Base-by-base conservation (phyloP, 1,284 basidiomycete genomes). In the Cryptococcus sp. region DNA sequence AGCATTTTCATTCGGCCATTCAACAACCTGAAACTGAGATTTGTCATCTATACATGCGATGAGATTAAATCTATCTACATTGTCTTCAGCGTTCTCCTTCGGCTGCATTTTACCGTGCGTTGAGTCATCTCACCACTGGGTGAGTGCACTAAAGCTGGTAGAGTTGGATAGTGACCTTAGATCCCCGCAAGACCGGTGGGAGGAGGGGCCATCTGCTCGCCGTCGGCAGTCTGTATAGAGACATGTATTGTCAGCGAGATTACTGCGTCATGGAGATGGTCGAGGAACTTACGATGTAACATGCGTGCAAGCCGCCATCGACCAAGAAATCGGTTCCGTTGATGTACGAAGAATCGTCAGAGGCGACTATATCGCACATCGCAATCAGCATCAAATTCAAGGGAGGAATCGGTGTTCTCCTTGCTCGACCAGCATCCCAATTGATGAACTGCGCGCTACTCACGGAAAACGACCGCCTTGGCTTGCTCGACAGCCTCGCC, bases 401-500 rank as follows among this genome's bases (percentile, higher is more conserved):
- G 13, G 29, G 46, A 34, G 38, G 54, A 39, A 16, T 23, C 17
- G 4, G 15, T 54, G n/a, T n/a, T n/a, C n/a, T n/a, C n/a, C n/a
- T n/a, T n/a, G n/a, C n/a, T n/a, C n/a, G n/a, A n/a, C n/a, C n/a
- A n/a, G n/a, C n/a, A n/a, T n/a, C n/a, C n/a, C n/a, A n/a, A n/a
- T n/a, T n/a, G 43, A 19, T 5, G 7, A 37, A 19, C 13, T 19
- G 22, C 5, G 40, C 25, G 34, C 4, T 54, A 86, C 89, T 60
- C 75, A 93, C 91, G 80, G 84, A 95, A 96, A 37, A 96, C 83
- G 13, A 91, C 93, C 43, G 87, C 91, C 71, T 88, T 89, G 25
- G 95, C 94, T 67, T 95, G 84, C 78, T 98, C 94, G 65, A 97
- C 83, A 0, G 94, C 94, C 81, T 97, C 93, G 52, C 94, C 94